These are phyloP conservation scores for Nothophoma quercina DNA, from an alignment of 2,329 filamentous ascomycete species.

Conservation along the genomic window DNA sequence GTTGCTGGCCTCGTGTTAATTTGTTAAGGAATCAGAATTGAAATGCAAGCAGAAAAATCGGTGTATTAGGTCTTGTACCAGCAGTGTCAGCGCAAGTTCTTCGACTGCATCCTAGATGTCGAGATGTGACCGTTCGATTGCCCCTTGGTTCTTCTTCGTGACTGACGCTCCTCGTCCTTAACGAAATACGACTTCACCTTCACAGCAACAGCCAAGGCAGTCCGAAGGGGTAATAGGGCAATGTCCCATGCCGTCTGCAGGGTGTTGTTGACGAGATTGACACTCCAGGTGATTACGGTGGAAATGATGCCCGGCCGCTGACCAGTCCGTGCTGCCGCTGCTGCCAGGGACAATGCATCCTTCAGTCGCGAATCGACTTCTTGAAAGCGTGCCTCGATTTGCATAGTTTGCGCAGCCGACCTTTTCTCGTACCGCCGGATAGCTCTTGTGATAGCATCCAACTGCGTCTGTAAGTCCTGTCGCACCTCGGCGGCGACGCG, in stretches of 20 bases:
- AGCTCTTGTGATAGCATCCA: conserved; percentile 87
- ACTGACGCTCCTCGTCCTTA: conserved; percentile 30
- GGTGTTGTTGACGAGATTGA: conserved; percentile 25
- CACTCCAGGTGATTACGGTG: conserved; percentile 39
- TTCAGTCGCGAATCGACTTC: conserved; percentile 74
- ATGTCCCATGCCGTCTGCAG: conserved; percentile 39
- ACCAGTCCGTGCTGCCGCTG: conserved; percentile 63
- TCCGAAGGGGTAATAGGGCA: conserved; percentile 42
- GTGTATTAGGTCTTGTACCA: conserved; percentile 19
- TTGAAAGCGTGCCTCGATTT: conserved; percentile 77
- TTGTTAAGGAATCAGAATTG: neutral
- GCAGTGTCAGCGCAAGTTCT: conserved; percentile 28
- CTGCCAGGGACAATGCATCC: conserved; percentile 82
- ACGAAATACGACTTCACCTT: conserved; percentile 32
- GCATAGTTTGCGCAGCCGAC: conserved; percentile 74
- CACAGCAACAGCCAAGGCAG: conserved; percentile 19
- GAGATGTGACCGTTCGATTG: conserved; percentile 34
- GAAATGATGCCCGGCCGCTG: conserved; percentile 44
- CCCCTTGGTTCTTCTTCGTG: conserved; percentile 33
- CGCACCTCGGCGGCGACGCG: conserved; percentile 64
- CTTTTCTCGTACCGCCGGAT: conserved; percentile 93
- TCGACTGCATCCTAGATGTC: conserved; percentile 41
- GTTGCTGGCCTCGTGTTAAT: neutral
- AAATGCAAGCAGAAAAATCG: neutral
- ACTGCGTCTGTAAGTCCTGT: conserved; percentile 75